Evolutionary conservation across 1,284 basidiomycete species (phyloP).

Genomic region (Singerocomus inundabilis): DNA sequence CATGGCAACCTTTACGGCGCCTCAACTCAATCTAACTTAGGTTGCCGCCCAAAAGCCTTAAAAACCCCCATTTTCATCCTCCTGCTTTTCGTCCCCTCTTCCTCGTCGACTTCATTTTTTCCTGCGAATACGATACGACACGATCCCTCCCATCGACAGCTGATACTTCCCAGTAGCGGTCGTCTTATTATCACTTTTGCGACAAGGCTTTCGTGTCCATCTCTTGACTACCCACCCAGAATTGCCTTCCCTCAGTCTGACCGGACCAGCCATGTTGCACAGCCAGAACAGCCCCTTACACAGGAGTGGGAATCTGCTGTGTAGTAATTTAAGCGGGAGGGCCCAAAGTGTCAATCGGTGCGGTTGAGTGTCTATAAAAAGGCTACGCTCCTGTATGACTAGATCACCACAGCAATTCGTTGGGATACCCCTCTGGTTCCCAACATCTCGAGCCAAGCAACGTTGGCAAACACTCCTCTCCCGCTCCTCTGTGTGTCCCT

Average conservation of each 20-base stretch:
- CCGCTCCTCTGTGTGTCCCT: slow-evolving; percentile 9
- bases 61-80: slow-evolving; percentile 6
- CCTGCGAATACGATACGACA: slow-evolving; percentile 1
- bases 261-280: slow-evolving; percentile 5
- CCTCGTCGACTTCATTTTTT: neutral
- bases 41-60: slow-evolving; percentile 1
- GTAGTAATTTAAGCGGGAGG: slow-evolving; percentile 1
- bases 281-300: slow-evolving; percentile 16
- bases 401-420: slow-evolving; percentile 10
- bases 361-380: slow-evolving; percentile 19
- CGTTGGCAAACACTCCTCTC: neutral
- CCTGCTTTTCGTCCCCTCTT: neutral
- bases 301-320: slow-evolving; percentile 26
- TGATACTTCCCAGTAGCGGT: neutral
- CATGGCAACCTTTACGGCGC: slow-evolving; percentile 18
- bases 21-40: slow-evolving; percentile 7
- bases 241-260: neutral
- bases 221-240: neutral
- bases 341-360: slow-evolving; percentile 10
- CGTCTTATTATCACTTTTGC: neutral
- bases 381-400: slow-evolving; percentile 5
- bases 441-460: neutral
- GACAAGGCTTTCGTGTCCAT: neutral
- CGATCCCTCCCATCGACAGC: neutral
- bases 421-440: neutral